These are phyloP conservation scores for Sisymbrium irio DNA, from an alignment of 345 rosid species.

Conservation along the genomic window DNA sequence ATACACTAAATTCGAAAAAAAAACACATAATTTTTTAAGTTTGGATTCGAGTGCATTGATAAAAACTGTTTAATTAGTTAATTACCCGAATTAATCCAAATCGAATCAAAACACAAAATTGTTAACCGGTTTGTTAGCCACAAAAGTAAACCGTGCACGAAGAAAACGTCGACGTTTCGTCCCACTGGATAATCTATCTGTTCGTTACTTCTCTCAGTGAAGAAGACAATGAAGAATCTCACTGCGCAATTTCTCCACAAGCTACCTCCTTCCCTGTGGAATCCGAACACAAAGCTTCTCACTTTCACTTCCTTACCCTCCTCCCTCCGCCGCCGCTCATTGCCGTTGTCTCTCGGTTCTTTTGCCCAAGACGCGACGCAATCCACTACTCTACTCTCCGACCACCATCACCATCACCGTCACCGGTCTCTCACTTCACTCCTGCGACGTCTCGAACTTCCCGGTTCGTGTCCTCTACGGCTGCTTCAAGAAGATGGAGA, in stretches of 20 bases:
- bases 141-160: neutral
- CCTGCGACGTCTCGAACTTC: constrained; percentile 35
- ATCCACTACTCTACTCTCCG: constrained; percentile 45
- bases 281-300: constrained; percentile 2
- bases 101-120: neutral
- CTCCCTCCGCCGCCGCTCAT: constrained; percentile 19
- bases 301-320: constrained; percentile 10
- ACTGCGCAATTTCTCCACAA: constrained; percentile 27
- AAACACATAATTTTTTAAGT: no score
- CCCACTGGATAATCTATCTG: neutral
- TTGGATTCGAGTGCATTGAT: no score
- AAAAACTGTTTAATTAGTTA: no score
- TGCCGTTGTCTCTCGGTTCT: constrained; percentile 12
- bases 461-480: constrained; percentile 46
- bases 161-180: neutral
- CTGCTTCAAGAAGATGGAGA: constrained; percentile 61
- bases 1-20: no score
- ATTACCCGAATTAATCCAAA: constrained; percentile 17
- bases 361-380: constrained; percentile 13
- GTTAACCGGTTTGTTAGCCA: neutral
- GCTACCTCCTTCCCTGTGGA: constrained; percentile 21
- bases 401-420: constrained; percentile 26
- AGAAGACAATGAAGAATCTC: constrained; percentile 23
- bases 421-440: constrained; percentile 40
- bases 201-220: no score